phyloP scores from a whole-genome alignment of 768 basidiomycete genomes.

The Xanthoconium stramineum region DNA sequence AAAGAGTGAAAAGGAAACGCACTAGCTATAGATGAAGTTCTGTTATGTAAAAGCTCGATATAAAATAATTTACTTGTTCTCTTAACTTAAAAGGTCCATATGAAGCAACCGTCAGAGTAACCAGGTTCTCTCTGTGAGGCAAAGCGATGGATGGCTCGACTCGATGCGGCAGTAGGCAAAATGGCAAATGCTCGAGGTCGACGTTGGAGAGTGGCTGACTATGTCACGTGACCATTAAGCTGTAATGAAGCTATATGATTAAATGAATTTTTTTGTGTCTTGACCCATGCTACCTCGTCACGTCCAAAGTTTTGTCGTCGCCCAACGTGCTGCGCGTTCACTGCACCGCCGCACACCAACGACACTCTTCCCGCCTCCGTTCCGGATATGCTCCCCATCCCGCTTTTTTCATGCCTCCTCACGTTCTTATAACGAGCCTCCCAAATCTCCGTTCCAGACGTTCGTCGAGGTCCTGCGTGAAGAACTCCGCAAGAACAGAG shows the following conservation, averaged over 20 bases:
- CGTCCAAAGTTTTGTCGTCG: slow-evolving; percentile 37
- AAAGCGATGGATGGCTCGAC: too few relatives aligned
- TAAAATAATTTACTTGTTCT: too few relatives aligned
- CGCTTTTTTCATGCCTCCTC: slow-evolving; percentile 65
- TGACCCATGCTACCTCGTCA: slow-evolving; percentile 47
- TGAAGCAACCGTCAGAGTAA: too few relatives aligned
- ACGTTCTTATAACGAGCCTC: slow-evolving; percentile 56
- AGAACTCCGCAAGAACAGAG: slow-evolving; percentile 90
- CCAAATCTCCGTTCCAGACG: slow-evolving; percentile 92
- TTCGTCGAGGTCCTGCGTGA: slow-evolving; percentile 94
- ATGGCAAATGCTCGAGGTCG: too few relatives aligned
- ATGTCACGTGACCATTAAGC: not conserved
- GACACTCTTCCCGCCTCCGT: slow-evolving; percentile 18
- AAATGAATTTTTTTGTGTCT: slow-evolving; percentile 10
- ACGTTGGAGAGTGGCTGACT: too few relatives aligned
- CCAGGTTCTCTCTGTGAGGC: too few relatives aligned
- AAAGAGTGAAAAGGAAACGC: too few relatives aligned
- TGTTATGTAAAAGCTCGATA: too few relatives aligned
- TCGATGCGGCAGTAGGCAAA: too few relatives aligned
- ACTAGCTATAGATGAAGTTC: too few relatives aligned
- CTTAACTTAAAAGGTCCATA: too few relatives aligned
- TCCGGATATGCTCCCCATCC: slow-evolving; percentile 29
- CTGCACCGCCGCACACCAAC: slow-evolving; percentile 12
- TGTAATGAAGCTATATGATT: not conserved
- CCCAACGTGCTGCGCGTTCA: slow-evolving; percentile 26